phyloP scores from a whole-genome alignment of 1,284 basidiomycete genomes.

The Irpex rosettiformis region DNA sequence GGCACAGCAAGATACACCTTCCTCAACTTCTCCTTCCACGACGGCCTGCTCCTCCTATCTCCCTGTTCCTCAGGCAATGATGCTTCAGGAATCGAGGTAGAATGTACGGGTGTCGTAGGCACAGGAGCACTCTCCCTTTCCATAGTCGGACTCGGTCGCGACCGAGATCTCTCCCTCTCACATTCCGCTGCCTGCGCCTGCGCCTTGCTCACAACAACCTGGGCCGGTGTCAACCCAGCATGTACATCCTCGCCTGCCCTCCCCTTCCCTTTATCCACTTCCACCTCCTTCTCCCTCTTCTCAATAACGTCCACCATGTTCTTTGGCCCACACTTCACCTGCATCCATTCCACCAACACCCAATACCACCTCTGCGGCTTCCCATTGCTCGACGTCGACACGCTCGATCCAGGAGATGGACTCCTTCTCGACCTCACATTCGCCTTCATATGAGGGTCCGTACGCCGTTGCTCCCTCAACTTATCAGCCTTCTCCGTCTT shows the following conservation, averaged over 20 bases:
- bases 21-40: conserved; percentile 37
- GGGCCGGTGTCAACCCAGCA: neutral
- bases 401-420: neutral
- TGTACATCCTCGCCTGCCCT: conserved; percentile 2
- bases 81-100: neutral
- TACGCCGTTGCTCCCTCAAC: neutral
- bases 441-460: neutral
- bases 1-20: conserved; percentile 54
- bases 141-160: neutral
- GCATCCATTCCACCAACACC: conserved; percentile 22
- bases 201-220: conserved; percentile 1
- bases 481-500: neutral
- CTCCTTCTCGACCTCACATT: neutral
- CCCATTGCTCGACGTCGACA: conserved; percentile 6
- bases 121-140: neutral
- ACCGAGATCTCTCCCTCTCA: too few species aligned
- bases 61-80: neutral
- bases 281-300: conserved; percentile 12
- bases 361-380: conserved; percentile 13
- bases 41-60: conserved; percentile 1
- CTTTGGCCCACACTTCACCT: conserved; percentile 29
- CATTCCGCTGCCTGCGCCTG: neutral
- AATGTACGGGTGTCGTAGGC: neutral
- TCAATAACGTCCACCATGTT: conserved; percentile 22
- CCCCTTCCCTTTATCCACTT: neutral